Conservation (phyloP, 1,139 yeast species). For the Geotrichum carabidarum region DNA sequence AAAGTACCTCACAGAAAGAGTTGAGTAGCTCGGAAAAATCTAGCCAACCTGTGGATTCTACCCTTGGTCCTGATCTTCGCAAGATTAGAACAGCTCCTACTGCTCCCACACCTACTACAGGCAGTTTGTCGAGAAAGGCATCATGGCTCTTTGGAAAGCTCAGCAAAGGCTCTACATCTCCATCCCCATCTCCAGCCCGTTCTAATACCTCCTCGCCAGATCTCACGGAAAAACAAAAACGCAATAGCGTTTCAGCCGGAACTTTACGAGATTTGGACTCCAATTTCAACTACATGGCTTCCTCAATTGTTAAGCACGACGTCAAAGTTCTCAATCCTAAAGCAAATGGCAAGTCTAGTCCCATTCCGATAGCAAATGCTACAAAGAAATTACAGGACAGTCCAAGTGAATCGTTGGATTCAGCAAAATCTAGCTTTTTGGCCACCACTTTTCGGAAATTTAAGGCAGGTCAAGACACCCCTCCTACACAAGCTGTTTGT, state of each 20-base stretch:
- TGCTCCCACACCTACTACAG: neutral
- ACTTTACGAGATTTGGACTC: neutral
- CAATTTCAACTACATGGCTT: neutral
- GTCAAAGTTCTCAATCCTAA: neutral
- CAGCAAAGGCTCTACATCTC: neutral
- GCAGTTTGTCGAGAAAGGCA: neutral
- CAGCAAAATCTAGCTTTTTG: constrained; percentile 8
- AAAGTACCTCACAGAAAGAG: too few species aligned
- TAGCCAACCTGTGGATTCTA: neutral
- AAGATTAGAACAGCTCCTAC: constrained; percentile 7
- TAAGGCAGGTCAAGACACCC: neutral
- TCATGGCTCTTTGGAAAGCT: constrained; percentile 8
- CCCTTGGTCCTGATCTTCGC: constrained; percentile 4
- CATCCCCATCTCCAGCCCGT: neutral
- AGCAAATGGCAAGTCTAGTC: constrained; percentile 1
- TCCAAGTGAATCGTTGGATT: too few species aligned
- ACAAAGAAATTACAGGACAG: neutral
- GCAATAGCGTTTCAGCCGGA: constrained; percentile 4
- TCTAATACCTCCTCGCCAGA: neutral
- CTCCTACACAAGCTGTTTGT: neutral
- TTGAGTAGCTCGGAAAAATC: constrained; percentile 16
- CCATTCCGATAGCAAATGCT: neutral
- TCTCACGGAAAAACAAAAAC: neutral
- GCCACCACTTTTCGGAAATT: constrained; percentile 10
- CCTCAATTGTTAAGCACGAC: neutral